Evolutionary conservation across 371 early-diverging fungal species (phyloP).

Genomic region (Mucor piriformis): DNA sequence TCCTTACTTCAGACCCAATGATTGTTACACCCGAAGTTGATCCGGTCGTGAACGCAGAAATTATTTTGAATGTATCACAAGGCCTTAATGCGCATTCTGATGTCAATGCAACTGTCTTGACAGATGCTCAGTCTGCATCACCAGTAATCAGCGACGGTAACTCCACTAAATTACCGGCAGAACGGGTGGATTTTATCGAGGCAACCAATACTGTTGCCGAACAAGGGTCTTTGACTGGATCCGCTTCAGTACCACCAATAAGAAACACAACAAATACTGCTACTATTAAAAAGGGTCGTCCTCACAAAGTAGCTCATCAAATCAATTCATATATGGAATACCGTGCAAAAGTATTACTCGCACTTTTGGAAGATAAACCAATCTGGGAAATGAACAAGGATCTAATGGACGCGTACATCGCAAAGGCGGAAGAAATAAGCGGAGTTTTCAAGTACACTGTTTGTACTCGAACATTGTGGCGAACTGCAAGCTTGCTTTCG

Average conservation of each 20-base stretch:
- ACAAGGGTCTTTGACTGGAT: no score
- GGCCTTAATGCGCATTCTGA: no score
- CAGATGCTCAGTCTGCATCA: no score
- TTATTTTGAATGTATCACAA: no score
- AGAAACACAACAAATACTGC: neutral
- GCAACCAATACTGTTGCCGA: no score
- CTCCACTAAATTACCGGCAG: no score
- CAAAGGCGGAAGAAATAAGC: neutral
- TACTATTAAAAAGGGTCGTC: neutral
- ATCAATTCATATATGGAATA: slow-evolving; percentile 23
- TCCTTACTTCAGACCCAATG: no score
- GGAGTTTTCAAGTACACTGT: neutral
- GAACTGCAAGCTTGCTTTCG: slow-evolving; percentile 2
- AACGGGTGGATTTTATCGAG: no score
- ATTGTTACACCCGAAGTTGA: no score
- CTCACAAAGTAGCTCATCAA: neutral
- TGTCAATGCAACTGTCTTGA: no score
- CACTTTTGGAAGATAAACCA: slow-evolving; percentile 18
- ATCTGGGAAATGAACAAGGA: slow-evolving; percentile 21
- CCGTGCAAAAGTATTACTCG: slow-evolving; percentile 25
- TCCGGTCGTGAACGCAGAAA: no score
- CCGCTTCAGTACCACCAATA: neutral
- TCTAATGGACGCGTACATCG: neutral
- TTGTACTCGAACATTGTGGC: slow-evolving; percentile 26
- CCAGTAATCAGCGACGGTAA: no score